Base-by-base conservation (phyloP, 495 filamentous ascomycete species). In the Paragyromitra xinjiangensis region DNA sequence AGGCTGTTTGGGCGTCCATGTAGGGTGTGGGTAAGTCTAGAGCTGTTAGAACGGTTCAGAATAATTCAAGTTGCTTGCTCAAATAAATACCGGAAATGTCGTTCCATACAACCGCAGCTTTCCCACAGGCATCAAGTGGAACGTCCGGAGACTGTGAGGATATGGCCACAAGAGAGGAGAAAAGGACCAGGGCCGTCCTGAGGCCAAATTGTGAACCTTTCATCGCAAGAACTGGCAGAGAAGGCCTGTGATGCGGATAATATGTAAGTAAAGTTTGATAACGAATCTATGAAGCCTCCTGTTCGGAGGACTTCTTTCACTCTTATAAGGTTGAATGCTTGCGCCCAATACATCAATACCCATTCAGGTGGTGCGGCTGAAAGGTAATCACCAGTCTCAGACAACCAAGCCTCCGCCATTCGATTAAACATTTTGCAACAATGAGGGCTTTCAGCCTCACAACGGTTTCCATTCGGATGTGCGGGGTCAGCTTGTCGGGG, bases 71-170 rank as follows among this genome's bases (percentile, higher is more conserved):
- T 5, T 45, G 19, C 16, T 29, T 50, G 56, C 29, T 34, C 29
- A 34, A n/a, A 24, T 5, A 51, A 75, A 73, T 29, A 76, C 73
- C 3, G 4, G 22, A 1, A 8, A 14, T 44, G 2, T 69, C 45
- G 34, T 11, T 2, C 2, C 72, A 8, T 11, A 11, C 73, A 50
- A 39, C 9, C 11, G 51, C 19, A 45, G 59, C 73, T 58, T 58
- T 72, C 16, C 68, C 65, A 39, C 73, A 76, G 5, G 59, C 73
- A 76, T 76, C 73, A 64, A n/a, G 11, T 4, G 56, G 0, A 44
- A 14, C 29, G 34, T 71, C 59, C 11, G 42, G 6, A 29, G 69
- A 70, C 16, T 71, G 34, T 44, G 45, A 72, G 7, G 73, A 72
- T 26, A 51, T 22, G 0, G 68, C 51, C 40, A 76, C 45, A 19